Conservation (phyloP, 108 stramenopile species). For the Cyclotella kingstonii region DNA sequence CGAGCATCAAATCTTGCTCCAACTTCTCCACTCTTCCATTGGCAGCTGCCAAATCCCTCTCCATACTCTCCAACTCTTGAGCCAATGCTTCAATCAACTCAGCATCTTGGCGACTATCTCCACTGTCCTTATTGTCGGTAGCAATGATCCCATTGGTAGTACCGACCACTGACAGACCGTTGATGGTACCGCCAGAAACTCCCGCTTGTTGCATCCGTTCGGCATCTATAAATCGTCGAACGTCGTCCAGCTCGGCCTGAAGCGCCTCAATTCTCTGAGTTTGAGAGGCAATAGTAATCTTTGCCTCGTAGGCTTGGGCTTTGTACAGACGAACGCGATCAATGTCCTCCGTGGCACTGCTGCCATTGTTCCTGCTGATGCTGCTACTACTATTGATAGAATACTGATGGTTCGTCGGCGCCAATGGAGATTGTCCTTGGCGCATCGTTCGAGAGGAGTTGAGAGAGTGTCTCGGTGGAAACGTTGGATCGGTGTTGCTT, state of each 20-base stretch:
- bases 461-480: too few relatives aligned
- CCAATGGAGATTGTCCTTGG: background rate
- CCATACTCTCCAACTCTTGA: constrained; percentile 16
- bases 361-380: background rate
- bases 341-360: background rate
- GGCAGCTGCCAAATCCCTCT: constrained; percentile 8
- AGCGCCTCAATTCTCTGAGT: constrained; percentile 25
- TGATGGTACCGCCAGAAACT: background rate
- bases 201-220: background rate
- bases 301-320: constrained; percentile 36
- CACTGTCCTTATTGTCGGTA: background rate
- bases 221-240: constrained; percentile 7
- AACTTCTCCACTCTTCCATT: background rate
- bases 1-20: background rate
- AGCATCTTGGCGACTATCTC: constrained; percentile 16
- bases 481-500: too few relatives aligned
- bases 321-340: constrained; percentile 20
- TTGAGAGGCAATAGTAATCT: constrained; percentile 25
- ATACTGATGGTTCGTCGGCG: background rate
- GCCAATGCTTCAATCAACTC: constrained; percentile 34
- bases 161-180: too few relatives aligned
- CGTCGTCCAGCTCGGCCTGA: constrained; percentile 26
- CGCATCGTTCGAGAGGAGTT: too few relatives aligned
- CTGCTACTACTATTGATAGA: background rate
- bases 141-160: background rate